Conservation (phyloP, 768 basidiomycete species). For the Serendipita sp. region DNA sequence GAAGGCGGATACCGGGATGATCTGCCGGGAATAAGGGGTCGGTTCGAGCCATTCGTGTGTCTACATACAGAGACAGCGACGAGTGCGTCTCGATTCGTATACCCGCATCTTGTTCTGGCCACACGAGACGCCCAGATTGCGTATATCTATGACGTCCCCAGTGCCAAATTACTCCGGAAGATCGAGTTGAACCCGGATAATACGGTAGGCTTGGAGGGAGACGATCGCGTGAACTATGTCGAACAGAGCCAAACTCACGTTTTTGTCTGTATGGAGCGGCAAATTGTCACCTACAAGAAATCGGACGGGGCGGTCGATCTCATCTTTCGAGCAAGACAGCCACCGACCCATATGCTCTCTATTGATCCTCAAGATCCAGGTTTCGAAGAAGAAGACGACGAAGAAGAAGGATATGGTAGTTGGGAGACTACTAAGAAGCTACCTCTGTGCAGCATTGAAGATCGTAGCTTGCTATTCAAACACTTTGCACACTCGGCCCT, state of each 20-base stretch:
- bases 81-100: background rate
- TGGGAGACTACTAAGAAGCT: too few species aligned
- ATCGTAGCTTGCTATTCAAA: too few species aligned
- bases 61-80: background rate
- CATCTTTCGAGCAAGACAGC: background rate
- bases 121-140: background rate
- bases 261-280: background rate
- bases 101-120: background rate
- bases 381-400: background rate
- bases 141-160: background rate
- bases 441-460: too few species aligned
- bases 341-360: background rate
- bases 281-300: background rate
- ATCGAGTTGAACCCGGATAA: background rate
- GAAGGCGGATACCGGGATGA: too few species aligned
- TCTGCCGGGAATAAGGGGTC: background rate
- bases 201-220: background rate
- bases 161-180: background rate
- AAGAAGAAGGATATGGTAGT: background rate
- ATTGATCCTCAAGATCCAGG: background rate
- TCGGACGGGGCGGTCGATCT: background rate
- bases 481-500: background rate
- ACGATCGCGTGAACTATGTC: background rate
- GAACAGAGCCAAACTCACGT: slow-evolving; percentile 3
- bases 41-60: background rate